These are phyloP conservation scores for Rhizophora mangle DNA, from an alignment of 345 rosid genomes.

Conservation along the genomic window DNA sequence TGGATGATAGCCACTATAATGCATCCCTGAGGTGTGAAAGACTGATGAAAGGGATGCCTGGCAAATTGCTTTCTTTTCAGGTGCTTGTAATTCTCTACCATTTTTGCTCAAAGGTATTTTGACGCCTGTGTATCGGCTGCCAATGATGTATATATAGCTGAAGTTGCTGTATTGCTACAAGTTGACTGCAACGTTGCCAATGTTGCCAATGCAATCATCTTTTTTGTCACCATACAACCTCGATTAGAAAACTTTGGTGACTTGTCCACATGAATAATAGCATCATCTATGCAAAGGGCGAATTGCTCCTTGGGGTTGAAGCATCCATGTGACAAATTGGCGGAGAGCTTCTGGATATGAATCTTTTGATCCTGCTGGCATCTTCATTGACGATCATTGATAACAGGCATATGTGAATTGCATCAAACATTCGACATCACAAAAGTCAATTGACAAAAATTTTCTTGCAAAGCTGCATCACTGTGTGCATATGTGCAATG, in stretches of 20 bases:
- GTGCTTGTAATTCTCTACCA: background rate
- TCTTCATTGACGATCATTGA: background rate
- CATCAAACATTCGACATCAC: too few species aligned
- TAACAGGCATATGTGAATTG: too few species aligned
- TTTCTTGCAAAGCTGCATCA: too few species aligned
- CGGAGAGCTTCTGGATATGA: slow-evolving; percentile 88
- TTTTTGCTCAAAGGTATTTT: background rate
- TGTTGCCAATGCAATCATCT: background rate
- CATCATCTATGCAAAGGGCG: slow-evolving; percentile 79
- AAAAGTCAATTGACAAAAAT: too few species aligned
- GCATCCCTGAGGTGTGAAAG: slow-evolving; percentile 10
- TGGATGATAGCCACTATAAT: background rate
- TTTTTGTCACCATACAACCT: background rate
- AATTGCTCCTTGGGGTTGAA: slow-evolving; percentile 80
- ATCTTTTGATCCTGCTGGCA: slow-evolving; percentile 73
- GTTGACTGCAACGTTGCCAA: background rate
- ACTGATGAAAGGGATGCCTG: background rate
- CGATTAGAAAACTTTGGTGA: slow-evolving; percentile 46
- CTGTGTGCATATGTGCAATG: too few species aligned
- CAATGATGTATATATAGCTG: background rate
- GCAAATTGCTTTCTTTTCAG: background rate
- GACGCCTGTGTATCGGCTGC: background rate
- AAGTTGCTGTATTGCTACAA: background rate
- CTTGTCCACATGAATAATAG: slow-evolving; percentile 87
- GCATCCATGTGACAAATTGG: slow-evolving; percentile 94